Base-by-base conservation (phyloP, 2,329 filamentous ascomycete genomes). In the Orbilia brochopaga region DNA sequence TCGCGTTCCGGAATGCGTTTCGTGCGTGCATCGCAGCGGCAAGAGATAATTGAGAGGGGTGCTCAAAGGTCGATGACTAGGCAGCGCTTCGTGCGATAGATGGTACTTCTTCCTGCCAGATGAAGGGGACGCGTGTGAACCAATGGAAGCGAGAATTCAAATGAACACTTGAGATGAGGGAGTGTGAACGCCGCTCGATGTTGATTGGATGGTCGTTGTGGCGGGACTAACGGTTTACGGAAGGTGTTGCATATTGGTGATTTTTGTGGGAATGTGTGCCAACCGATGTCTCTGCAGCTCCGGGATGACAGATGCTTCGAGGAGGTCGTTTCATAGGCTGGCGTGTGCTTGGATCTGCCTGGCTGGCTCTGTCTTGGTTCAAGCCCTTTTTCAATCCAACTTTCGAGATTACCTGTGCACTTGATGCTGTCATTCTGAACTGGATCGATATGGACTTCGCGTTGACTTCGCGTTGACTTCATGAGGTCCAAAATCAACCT, bases 1-100 rank as follows among this genome's bases (percentile, higher is more conserved):
- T 52, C 67, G 67, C 30, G 35, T 72, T 72, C 60, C 56, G 67
- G 67, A 60, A 72, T 59, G 50, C 53, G 67, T 65, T 65, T 72
- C 56, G 66, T 59, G n/a, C 50, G 24, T 3, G 42, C 37, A 24
- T 44, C 24, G 15, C 13, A 30, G 10, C n/a, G 42, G 17, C 21
- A 23, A 24, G 44, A 21, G 13, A 17, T 15, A 17, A 42, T 42
- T 13, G 37, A 13, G 19, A 19, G 11, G 8, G 44, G 19, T 19
- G 4, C 17, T 2, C 8, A 15, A 40, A 19, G 17, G 24, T 23
- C 6, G 21, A 27, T 15, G 35, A 27, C 67, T 65, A 72, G 67
- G 67, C 67, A 65, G 30, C 67, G 40, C 40, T 51, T 27, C 40
- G 4, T 7, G 30, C 17, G 21, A 10, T 32, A 24, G 30, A 21